Base-by-base conservation (phyloP, 2,329 filamentous ascomycete species). In the Cladophialophora yegresii region DNA sequence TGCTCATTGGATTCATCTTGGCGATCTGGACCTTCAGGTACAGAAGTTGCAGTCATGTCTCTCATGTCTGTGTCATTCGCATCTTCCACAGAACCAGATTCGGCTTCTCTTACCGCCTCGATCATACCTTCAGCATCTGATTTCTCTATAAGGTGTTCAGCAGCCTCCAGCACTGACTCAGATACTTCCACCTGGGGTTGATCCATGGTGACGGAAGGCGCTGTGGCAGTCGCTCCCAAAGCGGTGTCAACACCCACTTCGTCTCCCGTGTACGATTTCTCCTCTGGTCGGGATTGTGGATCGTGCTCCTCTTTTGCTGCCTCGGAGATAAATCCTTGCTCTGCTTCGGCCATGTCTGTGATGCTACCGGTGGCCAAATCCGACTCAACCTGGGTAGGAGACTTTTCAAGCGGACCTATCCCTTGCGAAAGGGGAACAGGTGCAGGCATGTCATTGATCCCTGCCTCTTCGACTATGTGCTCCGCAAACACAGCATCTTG, bases 401-500 rank as follows among this genome's bases (percentile, higher is more conserved):
- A n/a, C 7, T 36, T 28, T n/a, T 36, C 45, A 20, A 36, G 3
- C 28, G 56, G 16, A 32, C 22, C 7, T 2, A 20, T 8, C 32
- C 5, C 9, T 16, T 28, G 43, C 20, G 20, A 22, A n/a, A 9
- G 26, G 4, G 26, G 28, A 26, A 30, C n/a, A 23, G 56, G 9
- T 8, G 10, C 13, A 50, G 30, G 9, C 20, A 16, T 9, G 3
- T 51, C 45, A 30, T 50, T 20, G 13, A 32, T 20, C 10, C n/a
- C 56, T 26, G 47, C 22, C 32, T 60, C 49, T 26, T 45, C n/a
- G 22, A 60, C 49, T 16, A 23, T n/a, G 13, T 60, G 32, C 20
- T 54, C 49, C 20, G 58, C 32, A n/a, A 54, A 47, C 5, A 32
- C 47, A n/a, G 54, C 53, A 8, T 32, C 43, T 40, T 20, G 30